Conservation (phyloP, 345 rosid genomes). For the Trapa bicornis region DNA sequence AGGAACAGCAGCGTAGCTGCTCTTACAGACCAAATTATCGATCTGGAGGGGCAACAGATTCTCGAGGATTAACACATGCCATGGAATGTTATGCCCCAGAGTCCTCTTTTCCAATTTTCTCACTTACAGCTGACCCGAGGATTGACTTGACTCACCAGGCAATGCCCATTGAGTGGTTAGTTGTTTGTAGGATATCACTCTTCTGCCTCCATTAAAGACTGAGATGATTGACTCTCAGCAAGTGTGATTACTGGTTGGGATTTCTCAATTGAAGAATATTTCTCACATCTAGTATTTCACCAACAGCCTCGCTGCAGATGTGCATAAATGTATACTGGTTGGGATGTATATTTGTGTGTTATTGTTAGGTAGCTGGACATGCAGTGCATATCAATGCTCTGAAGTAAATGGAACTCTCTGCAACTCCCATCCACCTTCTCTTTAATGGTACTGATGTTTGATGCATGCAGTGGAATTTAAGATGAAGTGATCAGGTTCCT, state of each 20-base stretch:
- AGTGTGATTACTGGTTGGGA: neutral
- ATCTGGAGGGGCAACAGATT: constrained; percentile 40
- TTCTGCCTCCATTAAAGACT: neutral
- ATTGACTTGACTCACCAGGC: neutral
- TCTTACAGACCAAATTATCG: constrained; percentile 35
- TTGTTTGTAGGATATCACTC: neutral
- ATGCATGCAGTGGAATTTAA: neutral
- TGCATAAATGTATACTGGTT: neutral
- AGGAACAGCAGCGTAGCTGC: constrained; percentile 23
- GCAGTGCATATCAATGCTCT: neutral
- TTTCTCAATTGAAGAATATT: neutral
- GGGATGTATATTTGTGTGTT: neutral
- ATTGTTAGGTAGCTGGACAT: neutral
- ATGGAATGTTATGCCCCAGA: neutral
- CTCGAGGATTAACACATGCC: constrained; percentile 24
- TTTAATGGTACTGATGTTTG: neutral
- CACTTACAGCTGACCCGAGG: neutral
- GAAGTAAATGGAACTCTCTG: neutral
- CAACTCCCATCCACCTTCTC: neutral
- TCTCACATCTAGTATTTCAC: neutral
- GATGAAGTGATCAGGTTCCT: neutral
- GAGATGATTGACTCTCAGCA: neutral
- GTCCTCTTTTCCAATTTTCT: neutral
- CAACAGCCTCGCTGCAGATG: neutral
- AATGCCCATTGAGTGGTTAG: neutral